phyloP scores from a whole-genome alignment of 2,329 filamentous ascomycete species.

The Aspergillus melleus region DNA sequence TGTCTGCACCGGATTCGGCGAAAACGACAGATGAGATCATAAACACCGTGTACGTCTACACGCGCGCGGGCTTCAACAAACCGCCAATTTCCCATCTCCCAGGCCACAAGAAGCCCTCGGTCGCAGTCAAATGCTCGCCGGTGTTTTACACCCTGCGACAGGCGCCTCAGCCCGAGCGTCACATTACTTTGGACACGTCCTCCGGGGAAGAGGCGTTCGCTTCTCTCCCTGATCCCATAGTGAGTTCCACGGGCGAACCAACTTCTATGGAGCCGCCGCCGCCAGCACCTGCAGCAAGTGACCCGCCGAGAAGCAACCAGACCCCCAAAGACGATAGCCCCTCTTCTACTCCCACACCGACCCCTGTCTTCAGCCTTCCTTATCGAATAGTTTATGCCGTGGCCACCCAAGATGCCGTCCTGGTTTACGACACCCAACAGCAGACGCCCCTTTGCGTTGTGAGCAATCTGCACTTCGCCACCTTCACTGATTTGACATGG shows the following conservation, averaged over 20 bases:
- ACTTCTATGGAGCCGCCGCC: conserved; percentile 77
- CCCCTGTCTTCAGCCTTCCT: conserved; percentile 73
- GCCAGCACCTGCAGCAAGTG: conserved; percentile 43
- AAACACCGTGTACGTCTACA: conserved; percentile 99
- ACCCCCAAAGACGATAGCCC: conserved; percentile 52
- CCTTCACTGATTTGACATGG: conserved; percentile 96
- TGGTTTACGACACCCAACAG: conserved; percentile 96
- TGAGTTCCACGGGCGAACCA: conserved; percentile 48
- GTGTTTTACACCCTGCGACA: conserved; percentile 80
- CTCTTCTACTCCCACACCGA: conserved; percentile 56
- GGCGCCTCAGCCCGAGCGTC: conserved; percentile 67
- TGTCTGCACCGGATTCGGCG: conserved; percentile 63
- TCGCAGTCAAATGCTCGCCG: conserved; percentile 92
- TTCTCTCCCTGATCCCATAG: conserved; percentile 77
- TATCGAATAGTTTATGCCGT: conserved; percentile 97
- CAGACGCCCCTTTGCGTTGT: conserved; percentile 90
- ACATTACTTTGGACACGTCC: conserved; percentile 93
- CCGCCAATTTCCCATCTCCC: conserved; percentile 92
- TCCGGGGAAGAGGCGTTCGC: conserved; percentile 81
- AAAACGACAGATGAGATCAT: conserved; percentile 82
- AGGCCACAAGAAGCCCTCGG: conserved; percentile 96
- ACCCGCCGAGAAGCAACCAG: conserved; percentile 54
- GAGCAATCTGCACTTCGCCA: conserved; percentile 95
- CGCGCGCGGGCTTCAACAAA: conserved; percentile 92
- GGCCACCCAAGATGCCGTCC: conserved; percentile 90